phyloP scores from a whole-genome alignment of 495 filamentous ascomycete genomes.

The Penicillium cataractarum region DNA sequence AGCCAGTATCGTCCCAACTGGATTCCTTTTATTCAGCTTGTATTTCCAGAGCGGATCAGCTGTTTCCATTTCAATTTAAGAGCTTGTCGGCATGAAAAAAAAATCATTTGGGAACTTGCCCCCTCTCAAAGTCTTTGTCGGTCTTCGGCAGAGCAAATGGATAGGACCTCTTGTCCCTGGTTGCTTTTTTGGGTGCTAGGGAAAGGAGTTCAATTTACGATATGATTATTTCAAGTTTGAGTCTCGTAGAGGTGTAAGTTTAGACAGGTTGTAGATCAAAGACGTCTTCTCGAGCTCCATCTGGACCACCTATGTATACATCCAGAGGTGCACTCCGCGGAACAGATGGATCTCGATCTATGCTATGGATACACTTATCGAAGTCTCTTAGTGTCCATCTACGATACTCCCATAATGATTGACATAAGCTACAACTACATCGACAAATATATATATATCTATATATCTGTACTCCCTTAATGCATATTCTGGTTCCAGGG shows the following conservation, averaged over 20 bases:
- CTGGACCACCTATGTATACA: too few species aligned
- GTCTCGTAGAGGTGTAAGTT: conserved; percentile 4
- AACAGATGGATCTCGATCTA: background rate
- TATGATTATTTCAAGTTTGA: conserved; percentile 23
- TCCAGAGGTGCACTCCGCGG: too few species aligned
- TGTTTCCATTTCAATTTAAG: conserved; percentile 55
- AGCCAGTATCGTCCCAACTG: conserved; percentile 36
- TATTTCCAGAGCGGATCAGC: conserved; percentile 53
- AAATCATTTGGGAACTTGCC: conserved; percentile 24
- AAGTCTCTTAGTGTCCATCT: too few species aligned
- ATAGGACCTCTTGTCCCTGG: conserved; percentile 20
- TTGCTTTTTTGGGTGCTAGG: conserved; percentile 19
- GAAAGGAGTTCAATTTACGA: conserved; percentile 32
- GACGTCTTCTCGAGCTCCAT: background rate
- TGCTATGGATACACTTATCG: too few species aligned
- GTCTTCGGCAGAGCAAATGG: conserved; percentile 27
- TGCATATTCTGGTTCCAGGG: too few species aligned
- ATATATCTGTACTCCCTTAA: too few species aligned
- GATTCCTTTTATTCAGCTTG: conserved; percentile 48
- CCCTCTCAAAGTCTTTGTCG: conserved; percentile 20
- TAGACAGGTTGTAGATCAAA: background rate
- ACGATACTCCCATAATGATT: too few species aligned
- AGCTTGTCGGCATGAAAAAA: conserved; percentile 49
- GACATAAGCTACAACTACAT: too few species aligned
- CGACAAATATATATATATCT: too few species aligned